These are phyloP conservation scores for Ogataea thermomethanolica DNA, from an alignment of 805 yeast species.

Conservation along the genomic window DNA sequence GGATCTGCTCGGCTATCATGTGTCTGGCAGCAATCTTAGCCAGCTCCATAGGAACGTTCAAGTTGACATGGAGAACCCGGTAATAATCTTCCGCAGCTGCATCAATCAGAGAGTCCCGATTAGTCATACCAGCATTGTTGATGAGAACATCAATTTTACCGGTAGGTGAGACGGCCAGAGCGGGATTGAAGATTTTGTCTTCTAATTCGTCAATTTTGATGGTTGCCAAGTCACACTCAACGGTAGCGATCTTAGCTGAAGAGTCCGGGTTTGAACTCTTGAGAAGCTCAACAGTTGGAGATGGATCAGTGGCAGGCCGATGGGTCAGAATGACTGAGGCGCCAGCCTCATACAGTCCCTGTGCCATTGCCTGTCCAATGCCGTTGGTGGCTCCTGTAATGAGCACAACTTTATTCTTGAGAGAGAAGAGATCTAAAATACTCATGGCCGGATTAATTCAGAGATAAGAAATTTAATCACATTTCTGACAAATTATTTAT, in stretches of 20 bases:
- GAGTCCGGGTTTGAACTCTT: constrained; percentile 27
- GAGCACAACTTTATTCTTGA: constrained; percentile 38
- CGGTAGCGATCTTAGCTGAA: constrained; percentile 21
- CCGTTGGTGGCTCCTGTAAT: constrained; percentile 55
- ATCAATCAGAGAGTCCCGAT: constrained; percentile 32
- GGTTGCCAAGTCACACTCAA: constrained; percentile 29
- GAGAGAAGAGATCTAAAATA: constrained; percentile 30
- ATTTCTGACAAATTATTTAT: constrained; percentile 15
- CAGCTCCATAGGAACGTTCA: constrained; percentile 36
- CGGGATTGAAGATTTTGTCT: constrained; percentile 29
- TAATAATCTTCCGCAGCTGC: constrained; percentile 38
- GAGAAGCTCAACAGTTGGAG: constrained; percentile 28
- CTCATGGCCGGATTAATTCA: neutral
- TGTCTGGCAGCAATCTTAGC: constrained; percentile 37
- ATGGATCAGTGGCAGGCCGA: constrained; percentile 32
- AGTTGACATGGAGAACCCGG: constrained; percentile 39
- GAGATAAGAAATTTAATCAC: neutral
- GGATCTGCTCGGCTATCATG: constrained; percentile 30
- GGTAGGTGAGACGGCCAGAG: constrained; percentile 29
- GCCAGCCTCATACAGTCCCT: constrained; percentile 49
- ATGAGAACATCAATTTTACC: constrained; percentile 32
- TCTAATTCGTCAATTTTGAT: constrained; percentile 30
- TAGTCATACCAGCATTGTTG: constrained; percentile 36
- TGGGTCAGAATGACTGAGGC: constrained; percentile 38
- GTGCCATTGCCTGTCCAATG: constrained; percentile 50